Evolutionary conservation across 345 rosid species (phyloP).

Genomic region (Kernera saxatilis): DNA sequence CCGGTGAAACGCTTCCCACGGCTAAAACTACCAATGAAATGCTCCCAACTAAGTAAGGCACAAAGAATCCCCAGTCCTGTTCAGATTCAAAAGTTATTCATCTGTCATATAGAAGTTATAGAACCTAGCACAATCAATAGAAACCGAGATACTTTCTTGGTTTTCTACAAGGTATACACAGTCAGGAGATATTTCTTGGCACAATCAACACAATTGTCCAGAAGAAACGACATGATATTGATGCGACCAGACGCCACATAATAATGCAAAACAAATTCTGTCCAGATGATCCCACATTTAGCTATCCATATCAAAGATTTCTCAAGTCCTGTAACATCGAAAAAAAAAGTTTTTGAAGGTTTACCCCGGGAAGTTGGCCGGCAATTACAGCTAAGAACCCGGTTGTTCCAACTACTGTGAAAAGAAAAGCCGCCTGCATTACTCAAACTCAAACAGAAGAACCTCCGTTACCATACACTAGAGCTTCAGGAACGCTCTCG

Average conservation of each 20-base stretch:
- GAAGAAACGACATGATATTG: neutral
- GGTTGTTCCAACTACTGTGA: slow-evolving; percentile 84
- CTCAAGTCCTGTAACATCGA: neutral
- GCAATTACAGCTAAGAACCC: slow-evolving; percentile 76
- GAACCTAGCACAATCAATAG: neutral
- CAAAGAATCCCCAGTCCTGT: slow-evolving; percentile 97
- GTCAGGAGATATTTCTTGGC: neutral
- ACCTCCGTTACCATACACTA: neutral
- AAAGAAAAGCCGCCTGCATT: slow-evolving; percentile 91
- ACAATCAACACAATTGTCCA: neutral
- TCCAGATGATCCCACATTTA: neutral
- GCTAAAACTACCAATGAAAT: slow-evolving; percentile 80
- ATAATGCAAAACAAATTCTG: neutral
- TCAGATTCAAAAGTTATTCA: neutral
- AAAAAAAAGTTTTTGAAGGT: neutral
- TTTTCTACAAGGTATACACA: neutral
- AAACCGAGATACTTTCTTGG: neutral
- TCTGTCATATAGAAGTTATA: neutral
- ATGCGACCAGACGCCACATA: neutral
- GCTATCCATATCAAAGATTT: neutral
- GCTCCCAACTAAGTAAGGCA: slow-evolving; percentile 90
- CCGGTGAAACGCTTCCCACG: slow-evolving; percentile 81
- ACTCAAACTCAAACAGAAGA: slow-evolving; percentile 36
- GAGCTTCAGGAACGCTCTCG: neutral
- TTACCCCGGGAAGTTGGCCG: slow-evolving; percentile 96